phyloP scores from a whole-genome alignment of 1,284 basidiomycete genomes.

The Chalciporus piperatoides region DNA sequence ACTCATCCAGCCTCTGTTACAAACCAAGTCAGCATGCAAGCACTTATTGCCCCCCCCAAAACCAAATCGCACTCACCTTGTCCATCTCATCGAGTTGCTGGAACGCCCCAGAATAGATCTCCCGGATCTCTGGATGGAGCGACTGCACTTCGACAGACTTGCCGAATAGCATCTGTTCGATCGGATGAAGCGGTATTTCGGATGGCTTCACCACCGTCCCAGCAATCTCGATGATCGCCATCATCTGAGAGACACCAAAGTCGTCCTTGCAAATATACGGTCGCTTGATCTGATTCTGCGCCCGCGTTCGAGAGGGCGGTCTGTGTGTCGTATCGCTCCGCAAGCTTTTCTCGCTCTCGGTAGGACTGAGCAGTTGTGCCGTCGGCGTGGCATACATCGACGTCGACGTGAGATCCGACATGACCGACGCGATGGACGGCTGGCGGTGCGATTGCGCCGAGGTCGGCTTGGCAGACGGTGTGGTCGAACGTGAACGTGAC shows the following conservation, averaged over 20 bases:
- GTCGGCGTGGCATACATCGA: constrained; percentile 50
- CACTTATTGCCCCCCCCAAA: too few species aligned
- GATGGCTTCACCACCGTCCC: constrained; percentile 32
- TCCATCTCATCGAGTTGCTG: constrained; percentile 79
- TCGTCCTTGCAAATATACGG: constrained; percentile 69
- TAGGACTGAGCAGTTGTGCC: constrained; percentile 34
- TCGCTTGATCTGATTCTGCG: constrained; percentile 29
- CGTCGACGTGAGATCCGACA: constrained; percentile 47
- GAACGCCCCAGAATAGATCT: constrained; percentile 67
- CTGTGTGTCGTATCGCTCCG: constrained; percentile 29
- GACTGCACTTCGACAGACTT: constrained; percentile 53
- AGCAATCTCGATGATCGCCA: constrained; percentile 75
- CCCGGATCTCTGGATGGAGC: constrained; percentile 69
- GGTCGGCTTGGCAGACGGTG: constrained; percentile 36
- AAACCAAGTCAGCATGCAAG: neutral
- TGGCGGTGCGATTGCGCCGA: constrained; percentile 38
- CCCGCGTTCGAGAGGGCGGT: constrained; percentile 4
- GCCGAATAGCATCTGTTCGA: constrained; percentile 75
- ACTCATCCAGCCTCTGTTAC: constrained; percentile 35
- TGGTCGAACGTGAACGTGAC: constrained; percentile 35
- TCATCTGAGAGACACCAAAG: constrained; percentile 79
- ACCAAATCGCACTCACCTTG: constrained; percentile 44
- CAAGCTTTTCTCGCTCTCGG: constrained; percentile 23
- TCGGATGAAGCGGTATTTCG: constrained; percentile 46
- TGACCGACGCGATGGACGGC: constrained; percentile 60